Base-by-base conservation (phyloP, 495 filamentous ascomycete species). In the Lindgomyces ingoldianus region DNA sequence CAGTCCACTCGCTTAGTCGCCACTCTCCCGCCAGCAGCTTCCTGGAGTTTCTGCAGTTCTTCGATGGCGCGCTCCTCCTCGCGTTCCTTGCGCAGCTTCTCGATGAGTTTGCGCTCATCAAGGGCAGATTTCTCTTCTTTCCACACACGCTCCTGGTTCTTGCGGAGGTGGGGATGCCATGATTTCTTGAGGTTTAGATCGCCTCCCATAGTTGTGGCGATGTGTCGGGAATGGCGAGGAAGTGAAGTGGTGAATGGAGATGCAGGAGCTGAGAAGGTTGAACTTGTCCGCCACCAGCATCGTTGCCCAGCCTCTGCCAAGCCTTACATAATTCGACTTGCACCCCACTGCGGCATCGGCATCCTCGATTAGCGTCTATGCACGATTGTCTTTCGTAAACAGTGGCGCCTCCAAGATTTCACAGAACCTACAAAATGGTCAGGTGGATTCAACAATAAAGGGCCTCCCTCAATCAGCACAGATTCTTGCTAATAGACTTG, bases 1-100 rank as follows among this genome's bases (percentile, higher is more conserved):
- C 95, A 98, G 70, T 98, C 93, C 19, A 98, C 94, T 12, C 91
- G 84, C 64, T 91, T 86, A 1, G 86, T 72, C 33, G 85, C 83
- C 60, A 85, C 88, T 60, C 83, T 81, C 18, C 92, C 91, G 30
- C 95, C 95, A 12, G 91, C 89, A 41, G 89, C 87, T 76, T 96
- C 95, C 59, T 96, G 91, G 46, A 96, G 85, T 46, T 87, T 85
- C 71, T 96, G 89, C 1, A 98, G 86, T 71, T 97, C 94, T 72
- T 96, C 89, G 64, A 96, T 90, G 59, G 87, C 84, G 10, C 95
- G 88, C 77, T 99, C 94, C 77, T 99, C 93, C 69, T 91, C 89
- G 48, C 95, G 86, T 76, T 99, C 94, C 63, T 96, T 93, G 49
- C 87, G 86, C 59, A 91, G 83, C 74, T 91, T 88, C 14, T 93